Percentiles rank a stretch among this genome's conserved stretches.
phyloP scores from a whole-genome alignment of 345 rosid species.

The Salix koriyanagi region DNA sequence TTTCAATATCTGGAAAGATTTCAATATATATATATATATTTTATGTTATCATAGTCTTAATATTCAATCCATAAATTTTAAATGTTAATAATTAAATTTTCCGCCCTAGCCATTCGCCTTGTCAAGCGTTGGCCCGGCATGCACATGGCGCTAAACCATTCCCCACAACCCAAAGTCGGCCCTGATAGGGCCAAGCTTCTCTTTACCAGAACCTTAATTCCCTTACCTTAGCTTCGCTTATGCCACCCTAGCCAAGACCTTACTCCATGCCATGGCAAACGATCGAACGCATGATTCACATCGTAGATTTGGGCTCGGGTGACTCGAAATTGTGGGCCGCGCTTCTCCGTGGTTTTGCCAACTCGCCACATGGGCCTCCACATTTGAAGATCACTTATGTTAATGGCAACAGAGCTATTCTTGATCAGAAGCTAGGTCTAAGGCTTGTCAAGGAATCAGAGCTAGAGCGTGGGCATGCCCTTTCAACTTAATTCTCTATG shows the following conservation, averaged over 20 bases:
- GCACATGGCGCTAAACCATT: slow-evolving; percentile 33
- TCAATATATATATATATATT: too few species aligned
- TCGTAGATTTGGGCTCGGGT: slow-evolving; percentile 43
- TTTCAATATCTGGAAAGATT: too few species aligned
- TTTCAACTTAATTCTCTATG: slow-evolving; percentile 43
- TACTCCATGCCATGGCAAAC: slow-evolving; percentile 24
- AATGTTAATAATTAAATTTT: too few species aligned
- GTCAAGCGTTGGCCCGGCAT: slow-evolving; percentile 53
- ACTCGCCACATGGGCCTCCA: slow-evolving; percentile 22
- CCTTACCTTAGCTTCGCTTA: slow-evolving; percentile 35
- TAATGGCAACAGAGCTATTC: slow-evolving; percentile 1
- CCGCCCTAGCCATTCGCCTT: slow-evolving; percentile 38
- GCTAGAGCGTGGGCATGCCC: slow-evolving; percentile 19
- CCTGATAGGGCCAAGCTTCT: slow-evolving; percentile 10
- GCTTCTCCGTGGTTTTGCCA: slow-evolving; percentile 33
- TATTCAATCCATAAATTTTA: too few species aligned
- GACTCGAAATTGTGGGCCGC: slow-evolving; percentile 39
- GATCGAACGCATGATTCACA: slow-evolving; percentile 30
- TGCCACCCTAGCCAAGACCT: slow-evolving; percentile 19
- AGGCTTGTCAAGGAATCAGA: slow-evolving; percentile 45
- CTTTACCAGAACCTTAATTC: slow-evolving; percentile 13
- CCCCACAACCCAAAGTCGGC: slow-evolving; percentile 1
- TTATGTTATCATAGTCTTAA: too few species aligned
- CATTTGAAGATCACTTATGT: slow-evolving; percentile 43
- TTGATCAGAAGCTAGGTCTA: slow-evolving; percentile 29